A percentile compares a stretch with the other conserved stretches of the same genome.
Conservation (phyloP, 2,329 filamentous ascomycete genomes). For the Arthroderma uncinatum region DNA sequence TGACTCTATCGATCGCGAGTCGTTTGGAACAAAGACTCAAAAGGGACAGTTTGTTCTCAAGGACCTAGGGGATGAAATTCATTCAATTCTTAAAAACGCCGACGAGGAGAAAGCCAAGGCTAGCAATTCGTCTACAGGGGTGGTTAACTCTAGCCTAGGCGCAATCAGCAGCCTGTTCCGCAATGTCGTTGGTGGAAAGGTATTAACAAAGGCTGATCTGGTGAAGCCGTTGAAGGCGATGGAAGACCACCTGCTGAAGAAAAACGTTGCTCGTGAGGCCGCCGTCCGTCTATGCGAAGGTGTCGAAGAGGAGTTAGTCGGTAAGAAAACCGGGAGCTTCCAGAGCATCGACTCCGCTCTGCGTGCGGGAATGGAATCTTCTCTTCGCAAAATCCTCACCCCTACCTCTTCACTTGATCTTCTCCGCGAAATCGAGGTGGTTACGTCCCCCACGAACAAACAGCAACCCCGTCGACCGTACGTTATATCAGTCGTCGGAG, state of each 20-base stretch:
- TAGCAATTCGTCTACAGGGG: conserved; percentile 41
- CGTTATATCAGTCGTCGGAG: conserved; percentile 94
- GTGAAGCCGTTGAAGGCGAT: conserved; percentile 89
- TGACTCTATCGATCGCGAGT: conserved; percentile 63
- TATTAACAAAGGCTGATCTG: conserved; percentile 75
- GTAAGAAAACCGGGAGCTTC: conserved; percentile 84
- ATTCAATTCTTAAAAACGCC: conserved; percentile 75
- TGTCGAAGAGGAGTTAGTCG: conserved; percentile 79
- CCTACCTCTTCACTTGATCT: conserved; percentile 91
- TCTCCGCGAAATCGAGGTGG: conserved; percentile 78
- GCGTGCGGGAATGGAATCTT: conserved; percentile 77
- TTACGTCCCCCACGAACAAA: conserved; percentile 55
- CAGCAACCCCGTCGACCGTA: conserved; percentile 66
- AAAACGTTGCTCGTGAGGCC: conserved; percentile 93
- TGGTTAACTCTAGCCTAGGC: conserved; percentile 69
- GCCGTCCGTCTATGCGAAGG: conserved; percentile 82
- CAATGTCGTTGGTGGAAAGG: conserved; percentile 91
- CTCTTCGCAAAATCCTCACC: conserved; percentile 87
- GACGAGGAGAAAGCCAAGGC: conserved; percentile 49
- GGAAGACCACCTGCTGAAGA: conserved; percentile 87
- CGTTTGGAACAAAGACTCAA: conserved; percentile 73
- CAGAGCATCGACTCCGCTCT: conserved; percentile 79
- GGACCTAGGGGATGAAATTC: conserved; percentile 86
- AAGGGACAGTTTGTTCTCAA: conserved; percentile 91
- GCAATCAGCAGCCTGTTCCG: conserved; percentile 82